Conservation (phyloP, 768 basidiomycete genomes). For the Pilatotrama ljubarskyi region DNA sequence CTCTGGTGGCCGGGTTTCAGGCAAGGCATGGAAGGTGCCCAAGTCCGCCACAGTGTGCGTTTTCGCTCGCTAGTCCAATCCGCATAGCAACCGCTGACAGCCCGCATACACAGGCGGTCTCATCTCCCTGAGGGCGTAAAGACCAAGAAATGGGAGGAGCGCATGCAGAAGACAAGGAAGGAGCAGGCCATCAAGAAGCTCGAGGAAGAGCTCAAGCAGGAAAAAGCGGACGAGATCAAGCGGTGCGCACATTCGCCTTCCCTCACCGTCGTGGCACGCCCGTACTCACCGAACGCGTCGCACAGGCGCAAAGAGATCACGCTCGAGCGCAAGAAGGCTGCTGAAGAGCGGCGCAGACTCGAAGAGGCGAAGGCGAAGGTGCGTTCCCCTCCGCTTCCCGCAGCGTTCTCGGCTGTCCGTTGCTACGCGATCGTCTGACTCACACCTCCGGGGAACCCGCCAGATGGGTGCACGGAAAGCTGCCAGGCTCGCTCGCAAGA, state of each 20-base stretch:
- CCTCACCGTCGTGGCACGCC: background rate
- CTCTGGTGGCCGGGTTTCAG: conserved; percentile 64
- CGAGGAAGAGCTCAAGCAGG: conserved; percentile 70
- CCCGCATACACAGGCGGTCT: conserved; percentile 52
- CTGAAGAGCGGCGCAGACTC: conserved; percentile 65
- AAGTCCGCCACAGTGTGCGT: conserved; percentile 53
- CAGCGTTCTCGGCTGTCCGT: conserved; percentile 2
- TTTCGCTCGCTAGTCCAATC: conserved; percentile 47
- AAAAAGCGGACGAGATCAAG: conserved; percentile 67
- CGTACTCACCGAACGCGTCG: background rate
- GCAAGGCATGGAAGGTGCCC: conserved; percentile 45
- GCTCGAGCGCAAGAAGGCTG: conserved; percentile 66
- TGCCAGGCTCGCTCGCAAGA: conserved; percentile 67
- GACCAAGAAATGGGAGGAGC: conserved; percentile 63
- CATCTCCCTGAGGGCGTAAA: conserved; percentile 65
- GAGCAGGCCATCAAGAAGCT: conserved; percentile 73
- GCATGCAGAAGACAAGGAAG: conserved; percentile 69
- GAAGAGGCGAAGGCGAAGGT: conserved; percentile 70
- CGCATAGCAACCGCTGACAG: conserved; percentile 10
- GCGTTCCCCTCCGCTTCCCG: conserved; percentile 18
- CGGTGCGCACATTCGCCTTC: conserved; percentile 43
- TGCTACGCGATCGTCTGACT: conserved; percentile 1
- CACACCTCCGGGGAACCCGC: background rate
- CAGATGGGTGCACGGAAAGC: conserved; percentile 84
- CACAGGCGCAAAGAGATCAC: conserved; percentile 68